Evolutionary conservation across 1,284 basidiomycete genomes (phyloP).

Genomic region (Grifola frondosa): DNA sequence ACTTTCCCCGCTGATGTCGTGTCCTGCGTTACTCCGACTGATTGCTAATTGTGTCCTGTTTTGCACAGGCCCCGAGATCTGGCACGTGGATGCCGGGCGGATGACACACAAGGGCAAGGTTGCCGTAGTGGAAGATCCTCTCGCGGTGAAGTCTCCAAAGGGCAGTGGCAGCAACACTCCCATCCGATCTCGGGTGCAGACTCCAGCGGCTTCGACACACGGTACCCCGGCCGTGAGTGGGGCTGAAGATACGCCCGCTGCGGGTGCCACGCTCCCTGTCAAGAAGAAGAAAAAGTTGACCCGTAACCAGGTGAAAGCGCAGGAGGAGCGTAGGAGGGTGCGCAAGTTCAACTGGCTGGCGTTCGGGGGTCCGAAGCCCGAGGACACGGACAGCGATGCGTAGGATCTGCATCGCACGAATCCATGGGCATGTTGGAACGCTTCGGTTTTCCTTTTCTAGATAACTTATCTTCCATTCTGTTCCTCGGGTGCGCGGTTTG

Average conservation of each 20-base stretch:
- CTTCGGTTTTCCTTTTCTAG: neutral
- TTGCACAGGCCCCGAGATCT: conserved; percentile 71
- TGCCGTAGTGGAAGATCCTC: conserved; percentile 78
- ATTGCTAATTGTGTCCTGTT: conserved; percentile 6
- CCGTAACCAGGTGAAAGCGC: conserved; percentile 87
- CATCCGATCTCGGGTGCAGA: conserved; percentile 56
- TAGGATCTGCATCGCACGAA: conserved; percentile 10
- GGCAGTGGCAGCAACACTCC: conserved; percentile 74
- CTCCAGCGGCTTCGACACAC: conserved; percentile 59
- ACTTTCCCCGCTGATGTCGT: conserved; percentile 3
- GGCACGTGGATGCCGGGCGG: conserved; percentile 78
- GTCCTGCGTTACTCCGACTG: conserved; percentile 6
- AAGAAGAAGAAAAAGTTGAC: conserved; percentile 93
- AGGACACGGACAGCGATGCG: conserved; percentile 63
- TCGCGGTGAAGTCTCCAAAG: conserved; percentile 59
- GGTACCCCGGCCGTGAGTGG: conserved; percentile 75
- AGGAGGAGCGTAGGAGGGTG: conserved; percentile 77
- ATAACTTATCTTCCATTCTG: too few relatives aligned
- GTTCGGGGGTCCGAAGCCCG: conserved; percentile 77
- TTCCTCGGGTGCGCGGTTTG: too few relatives aligned
- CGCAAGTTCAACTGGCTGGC: conserved; percentile 85
- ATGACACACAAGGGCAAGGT: conserved; percentile 89
- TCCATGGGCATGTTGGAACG: neutral
- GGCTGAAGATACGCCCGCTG: conserved; percentile 53
- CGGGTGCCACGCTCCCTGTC: conserved; percentile 40